A percentile compares a stretch with the other conserved stretches of the same genome.
phyloP scores from a whole-genome alignment of 192 early-diverging fungal species.

The Podila epicladia region DNA sequence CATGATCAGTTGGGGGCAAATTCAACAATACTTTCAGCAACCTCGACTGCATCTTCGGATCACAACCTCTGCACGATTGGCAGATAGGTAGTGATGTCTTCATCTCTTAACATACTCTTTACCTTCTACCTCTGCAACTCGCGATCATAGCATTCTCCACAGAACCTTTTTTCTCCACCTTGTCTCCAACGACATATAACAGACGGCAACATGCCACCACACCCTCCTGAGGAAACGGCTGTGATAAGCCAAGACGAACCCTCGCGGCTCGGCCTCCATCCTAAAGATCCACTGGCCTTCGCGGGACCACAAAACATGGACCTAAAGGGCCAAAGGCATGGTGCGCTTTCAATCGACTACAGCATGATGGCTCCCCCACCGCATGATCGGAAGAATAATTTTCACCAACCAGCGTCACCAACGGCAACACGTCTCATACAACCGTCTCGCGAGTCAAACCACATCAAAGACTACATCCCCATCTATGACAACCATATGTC shows the following conservation, averaged over 20 bases:
- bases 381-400: neutral
- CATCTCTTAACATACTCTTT: too few relatives aligned
- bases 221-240: conserved; percentile 15
- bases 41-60: too few relatives aligned
- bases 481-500: neutral
- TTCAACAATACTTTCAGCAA: too few relatives aligned
- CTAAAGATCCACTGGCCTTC: neutral
- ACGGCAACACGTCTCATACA: neutral
- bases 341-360: neutral
- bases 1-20: too few relatives aligned
- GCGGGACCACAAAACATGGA: neutral
- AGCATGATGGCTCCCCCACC: neutral
- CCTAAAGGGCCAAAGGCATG: neutral
- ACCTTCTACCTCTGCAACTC: too few relatives aligned
- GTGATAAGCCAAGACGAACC: conserved; percentile 3
- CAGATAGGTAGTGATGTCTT: too few relatives aligned
- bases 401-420: neutral
- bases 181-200: too few relatives aligned
- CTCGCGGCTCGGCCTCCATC: neutral
- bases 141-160: too few relatives aligned
- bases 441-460: too few relatives aligned
- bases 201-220: conserved; percentile 21
- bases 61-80: too few relatives aligned
- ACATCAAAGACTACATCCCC: neutral
- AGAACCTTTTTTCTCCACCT: too few relatives aligned